These are phyloP conservation scores for Elsinoe arachidis DNA, from an alignment of 2,329 filamentous ascomycete genomes.

Conservation along the genomic window DNA sequence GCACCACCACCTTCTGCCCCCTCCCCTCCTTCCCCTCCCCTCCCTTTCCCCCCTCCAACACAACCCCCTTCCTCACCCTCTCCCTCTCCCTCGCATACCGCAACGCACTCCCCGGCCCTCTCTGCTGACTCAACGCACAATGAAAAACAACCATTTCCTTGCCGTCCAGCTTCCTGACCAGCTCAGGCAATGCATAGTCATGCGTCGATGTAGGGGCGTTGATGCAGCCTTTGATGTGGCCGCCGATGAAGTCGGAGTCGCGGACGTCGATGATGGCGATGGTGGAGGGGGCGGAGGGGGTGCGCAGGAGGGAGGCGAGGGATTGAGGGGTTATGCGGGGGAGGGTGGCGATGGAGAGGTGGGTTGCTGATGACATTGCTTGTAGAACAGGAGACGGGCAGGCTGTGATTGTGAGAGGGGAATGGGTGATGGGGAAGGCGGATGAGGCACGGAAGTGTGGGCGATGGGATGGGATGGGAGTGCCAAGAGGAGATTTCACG, in stretches of 20 bases:
- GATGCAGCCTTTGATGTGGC: conserved; percentile 70
- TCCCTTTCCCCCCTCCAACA: conserved; percentile 14
- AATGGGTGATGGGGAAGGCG: not conserved
- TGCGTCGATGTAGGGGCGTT: conserved; percentile 66
- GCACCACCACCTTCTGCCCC: conserved; percentile 66
- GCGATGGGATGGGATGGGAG: not conserved
- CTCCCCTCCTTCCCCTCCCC: conserved; percentile 22
- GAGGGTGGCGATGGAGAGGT: conserved; percentile 54
- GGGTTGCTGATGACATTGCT: conserved; percentile 25
- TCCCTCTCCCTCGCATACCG: conserved; percentile 67
- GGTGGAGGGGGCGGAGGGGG: conserved; percentile 18
- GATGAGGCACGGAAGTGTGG: not conserved
- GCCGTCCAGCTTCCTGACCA: conserved; percentile 67
- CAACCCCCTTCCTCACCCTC: conserved; percentile 33
- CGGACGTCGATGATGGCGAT: conserved; percentile 82
- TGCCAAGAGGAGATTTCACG: not conserved
- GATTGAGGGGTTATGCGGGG: conserved; percentile 58
- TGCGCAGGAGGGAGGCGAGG: conserved; percentile 54
- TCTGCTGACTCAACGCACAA: conserved; percentile 83
- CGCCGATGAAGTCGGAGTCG: conserved; percentile 82
- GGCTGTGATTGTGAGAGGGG: not conserved
- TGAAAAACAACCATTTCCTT: conserved; percentile 88
- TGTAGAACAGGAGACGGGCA: not conserved
- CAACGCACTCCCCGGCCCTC: conserved; percentile 76
- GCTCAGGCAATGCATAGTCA: conserved; percentile 68